These are phyloP conservation scores for Naganishia vishniacii DNA, from an alignment of 768 basidiomycete species.

Conservation along the genomic window DNA sequence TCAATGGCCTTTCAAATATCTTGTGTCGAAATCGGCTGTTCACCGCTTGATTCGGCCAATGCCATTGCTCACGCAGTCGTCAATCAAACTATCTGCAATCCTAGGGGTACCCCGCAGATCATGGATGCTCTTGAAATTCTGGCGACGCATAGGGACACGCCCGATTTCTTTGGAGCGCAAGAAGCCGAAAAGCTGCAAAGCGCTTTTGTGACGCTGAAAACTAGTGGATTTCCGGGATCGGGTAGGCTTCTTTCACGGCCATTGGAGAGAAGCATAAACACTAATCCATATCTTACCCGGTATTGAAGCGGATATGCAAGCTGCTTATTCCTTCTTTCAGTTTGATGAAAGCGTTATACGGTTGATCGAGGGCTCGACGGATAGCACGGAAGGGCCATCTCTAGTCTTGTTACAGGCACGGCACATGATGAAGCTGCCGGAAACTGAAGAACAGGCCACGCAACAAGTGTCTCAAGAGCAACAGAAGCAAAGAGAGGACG, in stretches of 20 bases:
- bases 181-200: constrained; percentile 16
- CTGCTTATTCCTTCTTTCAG: background rate
- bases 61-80: constrained; percentile 6
- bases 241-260: background rate
- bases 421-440: constrained; percentile 1
- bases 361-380: background rate
- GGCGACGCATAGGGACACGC: background rate
- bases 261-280: no score
- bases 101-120: constrained; percentile 1
- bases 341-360: background rate
- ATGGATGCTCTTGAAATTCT: constrained; percentile 17
- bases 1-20: background rate
- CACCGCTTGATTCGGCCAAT: background rate
- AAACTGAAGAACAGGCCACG: constrained; percentile 5
- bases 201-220: constrained; percentile 2
- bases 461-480: background rate
- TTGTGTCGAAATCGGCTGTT: constrained; percentile 6
- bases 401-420: background rate
- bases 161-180: constrained; percentile 9
- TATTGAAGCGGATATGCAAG: constrained; percentile 6
- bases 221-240: constrained; percentile 5
- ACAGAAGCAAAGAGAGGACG: constrained; percentile 5
- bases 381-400: background rate
- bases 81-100: constrained; percentile 11
- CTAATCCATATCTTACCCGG: no score